These are phyloP conservation scores for Annona cherimola DNA, from an alignment of 164 flowering plant species.

Conservation along the genomic window DNA sequence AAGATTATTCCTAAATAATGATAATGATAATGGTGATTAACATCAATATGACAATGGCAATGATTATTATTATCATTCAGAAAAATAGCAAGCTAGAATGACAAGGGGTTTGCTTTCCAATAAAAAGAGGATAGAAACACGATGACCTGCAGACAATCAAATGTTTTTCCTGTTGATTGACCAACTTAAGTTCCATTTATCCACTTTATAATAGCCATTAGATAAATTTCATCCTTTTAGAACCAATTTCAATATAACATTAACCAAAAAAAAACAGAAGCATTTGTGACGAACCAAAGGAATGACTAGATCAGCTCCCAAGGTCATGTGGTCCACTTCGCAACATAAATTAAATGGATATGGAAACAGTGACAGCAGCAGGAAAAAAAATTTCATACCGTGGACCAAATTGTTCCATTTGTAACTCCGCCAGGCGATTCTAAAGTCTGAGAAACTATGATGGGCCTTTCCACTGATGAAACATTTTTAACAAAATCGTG, in stretches of 20 bases:
- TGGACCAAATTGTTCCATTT: conserved; percentile 37
- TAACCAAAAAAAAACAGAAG: not conserved
- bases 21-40: no score
- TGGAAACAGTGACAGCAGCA: not conserved
- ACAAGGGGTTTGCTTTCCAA: not conserved
- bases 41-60: no score
- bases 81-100: not conserved
- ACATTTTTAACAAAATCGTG: conserved; percentile 85
- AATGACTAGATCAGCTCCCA: not conserved
- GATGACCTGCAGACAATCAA: not conserved
- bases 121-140: not conserved
- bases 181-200: no score
- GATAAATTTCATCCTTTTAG: no score
- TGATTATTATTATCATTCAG: not conserved
- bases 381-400: conserved; percentile 32
- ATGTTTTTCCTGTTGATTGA: not conserved
- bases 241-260: not conserved
- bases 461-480: conserved; percentile 52
- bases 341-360: no score
- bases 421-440: conserved; percentile 38
- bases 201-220: not conserved
- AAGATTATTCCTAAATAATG: not conserved
- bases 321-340: not conserved
- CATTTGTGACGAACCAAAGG: not conserved
- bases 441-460: conserved; percentile 31